Evolutionary conservation across 495 filamentous ascomycete species (phyloP).

Genomic region (Annulohypoxylon nitens): DNA sequence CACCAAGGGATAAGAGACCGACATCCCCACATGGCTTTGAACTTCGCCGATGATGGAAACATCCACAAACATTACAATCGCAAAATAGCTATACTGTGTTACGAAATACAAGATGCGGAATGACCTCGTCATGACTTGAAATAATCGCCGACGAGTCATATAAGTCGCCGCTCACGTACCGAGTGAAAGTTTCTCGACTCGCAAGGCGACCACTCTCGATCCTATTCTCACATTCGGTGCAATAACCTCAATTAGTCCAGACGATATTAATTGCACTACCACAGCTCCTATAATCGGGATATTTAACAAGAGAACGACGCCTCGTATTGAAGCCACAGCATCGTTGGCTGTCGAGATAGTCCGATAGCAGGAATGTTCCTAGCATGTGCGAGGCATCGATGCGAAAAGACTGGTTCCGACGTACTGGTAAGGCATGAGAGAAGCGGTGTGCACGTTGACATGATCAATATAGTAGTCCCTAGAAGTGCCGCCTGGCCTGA

Average conservation of each 20-base stretch:
- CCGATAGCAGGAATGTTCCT: background rate
- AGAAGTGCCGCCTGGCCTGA: too few relatives aligned
- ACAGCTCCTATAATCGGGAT: background rate
- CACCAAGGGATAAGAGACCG: background rate
- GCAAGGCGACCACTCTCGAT: background rate
- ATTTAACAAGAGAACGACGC: background rate
- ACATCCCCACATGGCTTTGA: background rate
- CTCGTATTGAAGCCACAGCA: background rate
- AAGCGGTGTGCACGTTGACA: background rate
- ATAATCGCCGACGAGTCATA: background rate
- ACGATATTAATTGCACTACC: background rate
- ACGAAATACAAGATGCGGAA: background rate
- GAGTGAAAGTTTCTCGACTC: too few relatives aligned
- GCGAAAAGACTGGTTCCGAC: too few relatives aligned
- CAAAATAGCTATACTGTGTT: background rate
- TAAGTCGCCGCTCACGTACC: background rate
- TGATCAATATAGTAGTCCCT: too few relatives aligned
- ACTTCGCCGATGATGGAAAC: conserved; percentile 15
- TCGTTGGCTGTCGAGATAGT: background rate
- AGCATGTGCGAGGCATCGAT: background rate
- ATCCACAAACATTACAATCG: background rate
- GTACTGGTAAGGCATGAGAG: background rate
- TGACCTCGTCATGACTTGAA: background rate
- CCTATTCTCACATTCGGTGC: background rate
- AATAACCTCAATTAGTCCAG: background rate